phyloP scores from a whole-genome alignment of 2,329 filamentous ascomycete species.

The Penicillium psychrosexuale region DNA sequence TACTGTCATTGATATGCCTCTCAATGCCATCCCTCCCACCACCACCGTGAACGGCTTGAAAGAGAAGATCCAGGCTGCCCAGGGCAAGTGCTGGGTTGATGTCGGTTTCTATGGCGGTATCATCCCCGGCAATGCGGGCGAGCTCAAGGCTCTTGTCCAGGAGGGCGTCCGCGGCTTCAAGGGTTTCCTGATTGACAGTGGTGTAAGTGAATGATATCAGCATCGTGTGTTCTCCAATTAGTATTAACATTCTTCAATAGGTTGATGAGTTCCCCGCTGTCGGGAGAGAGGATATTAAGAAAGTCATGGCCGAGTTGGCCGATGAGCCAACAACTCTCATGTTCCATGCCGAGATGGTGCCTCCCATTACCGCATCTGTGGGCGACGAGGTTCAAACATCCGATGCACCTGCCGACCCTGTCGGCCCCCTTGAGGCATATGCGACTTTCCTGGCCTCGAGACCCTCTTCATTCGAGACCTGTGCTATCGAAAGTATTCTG shows the following conservation, averaged over 20 bases:
- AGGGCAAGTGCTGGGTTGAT: slow-evolving; percentile 93
- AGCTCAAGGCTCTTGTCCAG: slow-evolving; percentile 76
- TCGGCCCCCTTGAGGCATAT: slow-evolving; percentile 73
- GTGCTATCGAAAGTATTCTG: slow-evolving; percentile 82
- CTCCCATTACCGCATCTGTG: slow-evolving; percentile 76
- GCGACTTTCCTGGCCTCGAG: slow-evolving; percentile 88
- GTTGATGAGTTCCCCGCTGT: slow-evolving; percentile 95
- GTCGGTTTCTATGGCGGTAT: slow-evolving; percentile 98
- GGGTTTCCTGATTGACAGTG: slow-evolving; percentile 94
- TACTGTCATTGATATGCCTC: slow-evolving; percentile 94
- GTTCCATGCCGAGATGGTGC: slow-evolving; percentile 99
- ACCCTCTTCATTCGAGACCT: slow-evolving; percentile 85
- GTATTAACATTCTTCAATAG: slow-evolving; percentile 44
- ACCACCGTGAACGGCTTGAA: slow-evolving; percentile 79
- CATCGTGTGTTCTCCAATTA: neutral
- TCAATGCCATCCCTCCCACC: slow-evolving; percentile 95
- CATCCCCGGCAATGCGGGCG: slow-evolving; percentile 78
- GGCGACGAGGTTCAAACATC: slow-evolving; percentile 72
- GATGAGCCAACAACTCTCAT: slow-evolving; percentile 85
- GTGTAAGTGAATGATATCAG: slow-evolving; percentile 57
- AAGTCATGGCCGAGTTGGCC: slow-evolving; percentile 77
- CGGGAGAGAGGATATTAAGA: slow-evolving; percentile 70
- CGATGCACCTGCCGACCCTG: slow-evolving; percentile 65
- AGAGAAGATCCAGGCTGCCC: slow-evolving; percentile 79
- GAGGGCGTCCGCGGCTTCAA: slow-evolving; percentile 94